These are phyloP conservation scores for Ulvella scutata DNA, from an alignment of 139 green algal genomes.

Conservation along the genomic window DNA sequence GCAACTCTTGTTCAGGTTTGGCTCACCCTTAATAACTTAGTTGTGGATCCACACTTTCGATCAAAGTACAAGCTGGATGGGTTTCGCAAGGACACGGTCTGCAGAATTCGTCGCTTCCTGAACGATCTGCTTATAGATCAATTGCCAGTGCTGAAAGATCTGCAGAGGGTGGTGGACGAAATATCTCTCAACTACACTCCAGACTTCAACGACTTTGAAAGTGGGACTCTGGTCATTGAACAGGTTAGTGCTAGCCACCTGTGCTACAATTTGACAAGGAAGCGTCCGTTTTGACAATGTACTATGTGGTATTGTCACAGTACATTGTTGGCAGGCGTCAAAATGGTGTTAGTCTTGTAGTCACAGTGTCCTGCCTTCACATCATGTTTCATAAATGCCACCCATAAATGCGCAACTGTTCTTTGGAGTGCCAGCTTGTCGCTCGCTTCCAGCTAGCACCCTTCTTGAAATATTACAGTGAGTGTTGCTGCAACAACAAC, in stretches of 20 bases:
- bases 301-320: no score
- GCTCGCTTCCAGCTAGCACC: no score
- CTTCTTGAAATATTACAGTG: no score
- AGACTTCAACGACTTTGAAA: background rate
- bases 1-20: conserved; percentile 47
- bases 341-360: no score
- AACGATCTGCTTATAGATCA: conserved; percentile 80
- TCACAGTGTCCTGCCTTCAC: no score
- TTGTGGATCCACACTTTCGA: conserved; percentile 48
- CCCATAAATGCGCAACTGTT: no score
- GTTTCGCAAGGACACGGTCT: conserved; percentile 42
- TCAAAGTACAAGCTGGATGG: conserved; percentile 52
- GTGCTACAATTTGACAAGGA: no score
- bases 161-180: conserved; percentile 60
- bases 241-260: conserved; percentile 25
- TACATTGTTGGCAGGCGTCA: no score
- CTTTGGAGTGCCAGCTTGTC: no score
- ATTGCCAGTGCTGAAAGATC: conserved; percentile 50
- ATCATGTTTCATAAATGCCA: no score
- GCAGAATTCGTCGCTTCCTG: conserved; percentile 46
- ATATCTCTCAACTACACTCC: conserved; percentile 26
- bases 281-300: no score
- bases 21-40: conserved; percentile 69
- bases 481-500: no score
- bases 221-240: conserved; percentile 46